Conservation (phyloP, 768 basidiomycete genomes). For the Suillus fuscotomentosus region DNA sequence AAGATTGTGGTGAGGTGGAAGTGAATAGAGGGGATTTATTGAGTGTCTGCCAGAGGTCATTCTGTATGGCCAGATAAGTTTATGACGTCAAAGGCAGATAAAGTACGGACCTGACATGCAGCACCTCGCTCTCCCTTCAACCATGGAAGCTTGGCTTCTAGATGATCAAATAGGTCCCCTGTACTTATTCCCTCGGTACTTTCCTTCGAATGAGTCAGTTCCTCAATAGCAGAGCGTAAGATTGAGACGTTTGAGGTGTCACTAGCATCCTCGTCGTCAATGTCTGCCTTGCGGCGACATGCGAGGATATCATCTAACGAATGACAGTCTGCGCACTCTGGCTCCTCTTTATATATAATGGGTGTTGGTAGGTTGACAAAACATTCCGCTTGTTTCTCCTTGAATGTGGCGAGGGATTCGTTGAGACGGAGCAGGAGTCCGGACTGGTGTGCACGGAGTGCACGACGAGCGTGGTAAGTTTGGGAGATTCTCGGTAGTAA, state of each 20-base stretch:
- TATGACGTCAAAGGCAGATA: background rate
- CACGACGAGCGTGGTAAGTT: constrained; percentile 58
- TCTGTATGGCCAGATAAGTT: constrained; percentile 29
- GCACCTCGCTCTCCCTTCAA: constrained; percentile 50
- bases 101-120: constrained; percentile 49
- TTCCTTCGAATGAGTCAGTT: constrained; percentile 38
- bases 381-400: constrained; percentile 52
- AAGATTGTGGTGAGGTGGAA: constrained; percentile 27
- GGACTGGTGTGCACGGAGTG: constrained; percentile 60
- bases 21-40: constrained; percentile 48
- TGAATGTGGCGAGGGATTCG: constrained; percentile 53
- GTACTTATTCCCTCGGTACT: constrained; percentile 44
- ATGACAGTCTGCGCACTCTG: constrained; percentile 42
- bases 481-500: constrained; percentile 64
- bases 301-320: constrained; percentile 41
- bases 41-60: constrained; percentile 59
- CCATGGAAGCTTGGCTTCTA: constrained; percentile 62
- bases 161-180: constrained; percentile 55
- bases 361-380: constrained; percentile 58
- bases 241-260: constrained; percentile 52
- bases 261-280: constrained; percentile 12
- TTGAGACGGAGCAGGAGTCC: constrained; percentile 53
- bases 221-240: constrained; percentile 61
- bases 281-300: constrained; percentile 6
- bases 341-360: constrained; percentile 47